Evolutionary conservation across 2,329 filamentous ascomycete genomes (phyloP), one percentile per base, ranked within the genome.

Genomic region (Xylaria hypoxylon): DNA sequence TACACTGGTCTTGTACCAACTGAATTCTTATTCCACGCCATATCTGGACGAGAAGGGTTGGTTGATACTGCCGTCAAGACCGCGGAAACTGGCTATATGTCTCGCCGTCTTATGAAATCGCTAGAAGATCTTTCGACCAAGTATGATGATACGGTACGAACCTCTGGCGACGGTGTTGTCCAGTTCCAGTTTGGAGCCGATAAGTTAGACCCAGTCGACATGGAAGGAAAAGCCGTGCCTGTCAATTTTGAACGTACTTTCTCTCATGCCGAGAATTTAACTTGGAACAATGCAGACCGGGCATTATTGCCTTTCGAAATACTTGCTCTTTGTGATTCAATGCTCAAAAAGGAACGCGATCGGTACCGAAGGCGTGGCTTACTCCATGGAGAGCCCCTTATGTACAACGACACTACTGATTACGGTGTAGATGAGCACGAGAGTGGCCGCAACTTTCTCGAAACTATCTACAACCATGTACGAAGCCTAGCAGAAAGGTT

Each of bases 31-130:
- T 98, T 99, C 81, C 96, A 99, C 87, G 96, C 96, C 72, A 97
- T 98, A 82, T 97, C 94, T 74, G 96, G 96, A 74, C 92, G 96
- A 89, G 96, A 98, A 88, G 96, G 96, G 88, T 83, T 99, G 72
- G 94, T 99, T 76, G 96, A 99, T 87, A 99, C 96, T 2, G 96
- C 96, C 68, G 96, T 98, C 82, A 99, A 99, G 83, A 99, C 96
- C 59, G 96, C 96, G 59, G 96, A 99, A 80, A 99, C 96, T 11
- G 96, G 96, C 70, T 99, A 99, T 81, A 99, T 99, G 96, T 98
- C 95, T 69, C 90, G 96, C 81, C 90, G 96, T 72, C 80, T 99
- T 77, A 99, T 99, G 95, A 99, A 99, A 80, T 97, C 93, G 2
- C 82, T 99, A 55, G 96, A 99, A 77, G 96, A 99, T 83, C 82